Conservation (phyloP, 2,329 filamentous ascomycete species). For the Phoma sp. region DNA sequence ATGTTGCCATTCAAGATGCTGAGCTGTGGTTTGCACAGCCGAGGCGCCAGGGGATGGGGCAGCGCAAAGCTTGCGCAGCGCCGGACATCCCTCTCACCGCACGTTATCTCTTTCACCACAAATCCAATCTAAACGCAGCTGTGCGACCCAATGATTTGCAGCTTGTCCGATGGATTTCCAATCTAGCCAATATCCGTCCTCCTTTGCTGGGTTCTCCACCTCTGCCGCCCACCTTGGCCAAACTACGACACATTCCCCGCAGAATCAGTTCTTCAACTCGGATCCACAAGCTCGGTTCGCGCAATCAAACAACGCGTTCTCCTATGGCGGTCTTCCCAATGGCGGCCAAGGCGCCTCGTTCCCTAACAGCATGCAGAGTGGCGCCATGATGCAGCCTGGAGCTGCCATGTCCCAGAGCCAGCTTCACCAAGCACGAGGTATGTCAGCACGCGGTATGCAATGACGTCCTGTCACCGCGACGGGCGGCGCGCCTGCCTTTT, state of each 20-base stretch:
- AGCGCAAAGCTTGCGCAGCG: slow-evolving; percentile 12
- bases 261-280: slow-evolving; percentile 39
- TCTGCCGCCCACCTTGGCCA: slow-evolving; percentile 35
- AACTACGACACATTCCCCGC: slow-evolving; percentile 39
- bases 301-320: slow-evolving; percentile 41
- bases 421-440: slow-evolving; percentile 50
- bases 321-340: slow-evolving; percentile 39
- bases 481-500: slow-evolving; percentile 22
- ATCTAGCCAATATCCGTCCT: slow-evolving; percentile 38
- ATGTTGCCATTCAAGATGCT: slow-evolving; percentile 9
- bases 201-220: slow-evolving; percentile 42
- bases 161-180: slow-evolving; percentile 48
- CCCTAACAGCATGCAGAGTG: slow-evolving; percentile 33
- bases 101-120: slow-evolving; percentile 45
- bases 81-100: slow-evolving; percentile 41
- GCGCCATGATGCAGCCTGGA: slow-evolving; percentile 48
- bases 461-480: slow-evolving; percentile 25
- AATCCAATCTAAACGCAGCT: slow-evolving; percentile 48
- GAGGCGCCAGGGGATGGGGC: slow-evolving; percentile 6
- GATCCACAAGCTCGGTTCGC: slow-evolving; percentile 46
- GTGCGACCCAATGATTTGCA: slow-evolving; percentile 50
- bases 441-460: slow-evolving; percentile 32
- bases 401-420: slow-evolving; percentile 42
- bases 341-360: slow-evolving; percentile 44
- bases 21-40: slow-evolving; percentile 12